Evolutionary conservation across 306 rosid species (phyloP).

Genomic region (Hippophae gyantsensis): DNA sequence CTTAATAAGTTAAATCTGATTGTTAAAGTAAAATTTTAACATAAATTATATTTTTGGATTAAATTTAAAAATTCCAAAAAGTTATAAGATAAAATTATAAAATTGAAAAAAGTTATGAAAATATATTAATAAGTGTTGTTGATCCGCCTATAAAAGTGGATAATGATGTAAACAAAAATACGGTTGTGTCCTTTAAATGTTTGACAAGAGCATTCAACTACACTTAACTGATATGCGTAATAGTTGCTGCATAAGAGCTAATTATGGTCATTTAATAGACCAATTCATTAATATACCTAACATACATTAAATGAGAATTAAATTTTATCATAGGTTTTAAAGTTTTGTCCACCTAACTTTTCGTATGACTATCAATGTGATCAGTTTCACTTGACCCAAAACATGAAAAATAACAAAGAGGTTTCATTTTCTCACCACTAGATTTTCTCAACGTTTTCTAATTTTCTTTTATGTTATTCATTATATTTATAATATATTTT

Average conservation of each 20-base stretch:
- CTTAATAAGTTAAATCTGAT: too few relatives aligned
- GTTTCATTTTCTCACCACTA: too few relatives aligned
- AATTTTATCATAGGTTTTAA: slow-evolving; percentile 46
- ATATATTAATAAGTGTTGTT: too few relatives aligned
- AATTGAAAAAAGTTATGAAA: too few relatives aligned
- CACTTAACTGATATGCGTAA: slow-evolving; percentile 46
- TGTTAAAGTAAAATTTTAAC: too few relatives aligned
- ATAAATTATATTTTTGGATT: too few relatives aligned
- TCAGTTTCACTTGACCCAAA: slow-evolving; percentile 11
- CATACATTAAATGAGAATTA: slow-evolving; percentile 57
- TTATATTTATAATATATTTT: too few relatives aligned
- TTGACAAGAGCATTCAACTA: slow-evolving; percentile 76
- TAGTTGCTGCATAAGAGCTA: slow-evolving; percentile 52
- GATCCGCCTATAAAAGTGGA: slow-evolving; percentile 3
- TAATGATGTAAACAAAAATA: slow-evolving; percentile 12
- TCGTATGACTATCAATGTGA: slow-evolving; percentile 39
- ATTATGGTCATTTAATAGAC: slow-evolving; percentile 64
- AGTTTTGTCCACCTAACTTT: slow-evolving; percentile 58
- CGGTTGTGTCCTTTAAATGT: slow-evolving; percentile 48
- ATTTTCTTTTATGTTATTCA: too few relatives aligned
- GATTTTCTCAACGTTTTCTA: too few relatives aligned
- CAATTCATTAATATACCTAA: slow-evolving; percentile 75
- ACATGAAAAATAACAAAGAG: too few relatives aligned
- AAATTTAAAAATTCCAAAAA: too few relatives aligned
- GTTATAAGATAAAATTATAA: too few relatives aligned